Percentiles rank a stretch among this genome's conserved stretches.
phyloP scores from a whole-genome alignment of 768 basidiomycete species.

The Amanita pallidorosea region DNA sequence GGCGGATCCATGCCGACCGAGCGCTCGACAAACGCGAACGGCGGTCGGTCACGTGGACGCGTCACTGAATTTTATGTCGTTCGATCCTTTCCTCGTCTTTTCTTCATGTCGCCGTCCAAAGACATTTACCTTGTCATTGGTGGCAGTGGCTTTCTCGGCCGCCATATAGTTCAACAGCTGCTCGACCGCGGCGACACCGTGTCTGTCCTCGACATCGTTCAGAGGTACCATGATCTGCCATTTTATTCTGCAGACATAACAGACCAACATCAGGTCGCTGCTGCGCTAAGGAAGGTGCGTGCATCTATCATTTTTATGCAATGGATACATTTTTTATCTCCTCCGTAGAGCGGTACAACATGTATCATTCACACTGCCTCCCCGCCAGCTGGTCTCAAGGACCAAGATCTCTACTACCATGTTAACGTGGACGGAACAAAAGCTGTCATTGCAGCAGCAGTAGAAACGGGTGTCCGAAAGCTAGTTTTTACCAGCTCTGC shows the following conservation, averaged over 20 bases:
- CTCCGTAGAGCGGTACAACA: slow-evolving; percentile 60
- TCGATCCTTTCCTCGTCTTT: not conserved
- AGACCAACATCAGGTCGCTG: slow-evolving; percentile 57
- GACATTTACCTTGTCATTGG: slow-evolving; percentile 90
- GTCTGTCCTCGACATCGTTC: slow-evolving; percentile 85
- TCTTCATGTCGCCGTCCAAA: slow-evolving; percentile 18
- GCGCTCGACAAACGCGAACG: slow-evolving; percentile 12
- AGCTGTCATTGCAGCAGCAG: slow-evolving; percentile 74
- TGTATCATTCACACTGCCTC: slow-evolving; percentile 97
- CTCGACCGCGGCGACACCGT: slow-evolving; percentile 72
- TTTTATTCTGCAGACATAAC: slow-evolving; percentile 90
- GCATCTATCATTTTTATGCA: not conserved
- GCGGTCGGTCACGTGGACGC: slow-evolving; percentile 29
- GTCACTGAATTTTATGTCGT: slow-evolving; percentile 10
- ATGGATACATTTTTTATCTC: slow-evolving; percentile 6
- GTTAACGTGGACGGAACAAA: slow-evolving; percentile 92
- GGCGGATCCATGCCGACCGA: slow-evolving; percentile 17
- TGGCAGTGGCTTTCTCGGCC: slow-evolving; percentile 85
- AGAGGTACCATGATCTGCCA: slow-evolving; percentile 75
- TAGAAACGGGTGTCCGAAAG: slow-evolving; percentile 63
- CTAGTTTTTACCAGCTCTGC: slow-evolving; percentile 94
- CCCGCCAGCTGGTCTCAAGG: slow-evolving; percentile 50
- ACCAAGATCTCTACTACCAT: slow-evolving; percentile 71
- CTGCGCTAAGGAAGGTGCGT: slow-evolving; percentile 65
- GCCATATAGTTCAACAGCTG: slow-evolving; percentile 84